phyloP scores from a whole-genome alignment of 164 flowering plant genomes.

The Brasenia schreberi region DNA sequence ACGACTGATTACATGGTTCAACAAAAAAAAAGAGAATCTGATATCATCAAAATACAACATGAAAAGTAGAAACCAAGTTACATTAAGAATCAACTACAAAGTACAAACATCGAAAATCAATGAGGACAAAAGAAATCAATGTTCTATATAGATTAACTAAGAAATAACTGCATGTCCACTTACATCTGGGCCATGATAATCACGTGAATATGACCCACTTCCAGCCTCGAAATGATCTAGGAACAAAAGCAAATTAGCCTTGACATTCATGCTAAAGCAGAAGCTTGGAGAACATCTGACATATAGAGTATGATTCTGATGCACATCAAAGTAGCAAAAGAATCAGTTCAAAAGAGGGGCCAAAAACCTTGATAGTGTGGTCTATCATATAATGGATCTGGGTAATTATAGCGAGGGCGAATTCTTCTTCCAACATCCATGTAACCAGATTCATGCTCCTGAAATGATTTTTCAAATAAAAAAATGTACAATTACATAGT shows the following conservation, averaged over 20 bases:
- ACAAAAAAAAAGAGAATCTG: neutral
- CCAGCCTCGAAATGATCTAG: conserved; percentile 29
- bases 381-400: conserved; percentile 33
- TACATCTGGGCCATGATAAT: conserved; percentile 47
- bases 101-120: neutral
- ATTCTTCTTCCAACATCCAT: conserved; percentile 34
- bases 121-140: too few species aligned
- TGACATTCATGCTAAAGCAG: neutral
- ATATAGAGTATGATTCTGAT: too few species aligned
- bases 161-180: conserved; percentile 8
- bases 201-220: conserved; percentile 20
- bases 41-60: neutral
- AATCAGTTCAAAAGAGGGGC: neutral
- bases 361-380: conserved; percentile 31
- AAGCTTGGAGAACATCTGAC: neutral
- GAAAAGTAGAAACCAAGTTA: neutral
- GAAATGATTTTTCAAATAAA: conserved; percentile 3
- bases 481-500: neutral
- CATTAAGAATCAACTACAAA: neutral
- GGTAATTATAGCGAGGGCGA: conserved; percentile 45
- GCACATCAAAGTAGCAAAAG: neutral
- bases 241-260: neutral
- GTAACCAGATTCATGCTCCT: conserved; percentile 44
- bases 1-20: neutral
- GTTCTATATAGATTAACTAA: too few species aligned